Base-by-base conservation (phyloP, 345 rosid genomes). In the Brassica rapa region DNA sequence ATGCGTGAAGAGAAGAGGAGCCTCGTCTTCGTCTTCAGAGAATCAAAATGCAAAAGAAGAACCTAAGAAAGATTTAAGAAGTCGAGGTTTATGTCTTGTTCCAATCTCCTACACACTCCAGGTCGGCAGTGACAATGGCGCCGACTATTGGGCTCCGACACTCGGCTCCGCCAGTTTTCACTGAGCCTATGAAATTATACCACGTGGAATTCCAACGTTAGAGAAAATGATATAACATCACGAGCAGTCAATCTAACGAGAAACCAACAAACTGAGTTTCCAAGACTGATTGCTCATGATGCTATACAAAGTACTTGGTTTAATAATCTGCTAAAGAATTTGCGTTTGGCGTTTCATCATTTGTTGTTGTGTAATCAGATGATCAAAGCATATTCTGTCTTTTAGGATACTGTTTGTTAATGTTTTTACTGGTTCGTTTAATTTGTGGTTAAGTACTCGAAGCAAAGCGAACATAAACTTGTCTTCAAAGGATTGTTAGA, bases 281-380 rank as follows among this genome's bases (percentile, higher is more conserved):
- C 24, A 91, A 92, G 98, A 93, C 92, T 95, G 99, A 93, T 90
- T 95, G 96, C 99, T 95, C 95, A 85, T 91, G 99, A 95, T 95
- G 99, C 89, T 94, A 94, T 94, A 87, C 86, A 85, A 72, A 63
- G 35, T 55, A 64, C 71, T 78, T 65, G n/a, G 6, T 25, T 64
- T 71, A 23, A 53, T 16, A 63, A 21, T 30, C 71, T 71, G 37
- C 66, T 80, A 16, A 24, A 68, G 29, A 56, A 68, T 55, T 51
- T 55, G 62, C 68, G 72, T 74, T 63, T 80, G 56, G 72, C 59
- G 72, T 67, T 21, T 46, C 25, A 66, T 59, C 56, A 43, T 57
- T 72, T 72, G 12, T 49, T 61, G 41, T 49, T 61, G 41, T 64
- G 30, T 37, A 25, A 33, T 74, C 49, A 68, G 35, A 68, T 73